Base-by-base conservation (phyloP, 768 basidiomycete genomes). In the Cystofilobasidium ferigula region DNA sequence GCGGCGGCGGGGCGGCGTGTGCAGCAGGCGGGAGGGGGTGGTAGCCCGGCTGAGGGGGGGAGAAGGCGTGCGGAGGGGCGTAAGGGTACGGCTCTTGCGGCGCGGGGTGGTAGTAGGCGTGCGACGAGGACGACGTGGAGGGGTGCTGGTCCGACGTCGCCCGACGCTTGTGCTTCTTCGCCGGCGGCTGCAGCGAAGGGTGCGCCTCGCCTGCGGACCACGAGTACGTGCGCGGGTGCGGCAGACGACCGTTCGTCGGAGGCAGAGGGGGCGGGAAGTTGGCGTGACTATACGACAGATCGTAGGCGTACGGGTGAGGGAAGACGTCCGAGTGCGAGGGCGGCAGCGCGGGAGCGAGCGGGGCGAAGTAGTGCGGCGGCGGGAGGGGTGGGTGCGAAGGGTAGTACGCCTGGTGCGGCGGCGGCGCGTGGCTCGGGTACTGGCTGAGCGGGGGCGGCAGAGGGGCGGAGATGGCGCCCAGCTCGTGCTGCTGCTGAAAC, bases 171-270 rank as follows among this genome's bases (percentile, higher is more conserved):
- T n/a, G 45, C 45, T 47, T 47, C 9, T 5, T 5, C n/a, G 22
- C n/a, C 22, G 4, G 3, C 22, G 20, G 2, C 22, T 20, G 9
- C 45, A n/a, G 24, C 45, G 45, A 24, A 5, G 20, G 45, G n/a
- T n/a, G n/a, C n/a, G n/a, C n/a, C 45, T 47, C 45, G 45, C 45
- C 45, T 20, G 45, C 45, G n/a, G n/a, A n/a, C 45, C 45, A 47
- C n/a, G 45, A 47, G 45, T 47, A 47, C 45, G 22, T 20, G 6
- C 45, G 45, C 22, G 45, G 45, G 13, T 47, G 45, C 5, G 45
- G 4, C 13, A n/a, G 45, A 5, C 45, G 45, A 47, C 13, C 20
- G 5, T 20, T 6, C n/a, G 20, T 6, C 45, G 45, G 22, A 5
- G 45, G 22, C n/a, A 6, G 6, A 6, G 8, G 22, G 45, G 6